Base-by-base conservation (phyloP, 148 eudicot genomes). In the Beta vulgaris region DNA sequence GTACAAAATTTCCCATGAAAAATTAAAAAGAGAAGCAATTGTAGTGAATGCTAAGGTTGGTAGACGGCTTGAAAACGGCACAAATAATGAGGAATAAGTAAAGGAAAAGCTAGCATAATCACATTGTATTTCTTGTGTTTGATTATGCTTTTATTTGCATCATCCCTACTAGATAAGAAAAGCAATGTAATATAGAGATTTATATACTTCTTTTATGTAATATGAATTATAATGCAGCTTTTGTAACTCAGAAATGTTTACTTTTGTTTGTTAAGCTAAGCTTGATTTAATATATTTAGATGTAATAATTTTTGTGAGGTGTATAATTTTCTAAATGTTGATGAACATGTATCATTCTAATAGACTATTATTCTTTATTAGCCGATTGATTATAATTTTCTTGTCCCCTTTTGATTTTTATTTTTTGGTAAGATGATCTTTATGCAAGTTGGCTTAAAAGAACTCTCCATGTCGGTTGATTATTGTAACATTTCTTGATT, bases 141-240 rank as follows among this genome's bases (percentile, higher is more conserved):
- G 32, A 8, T 65, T 26, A 67, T 67, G 28, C 29, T 34, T 61
- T 44, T 3, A 32, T 61, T 72, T 73, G 76, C 62, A 74, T 34
- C 49, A 40, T 67, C 3, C 15, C 28, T 39, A 9, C 51, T 34
- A 9, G 5, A 1, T 4, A 15, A 10, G 9, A 65, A 21, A n/a
- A 37, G 63, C 36, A 35, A 51, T 19, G 6, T 19, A 36, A 40
- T 23, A 13, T 67, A 67, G 71, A 67, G 1, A 67, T 42, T 67
- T 67, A 67, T 67, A 26, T 40, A 28, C 43, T 40, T 23, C 25
- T 4, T 28, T 36, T 64, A 18, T 34, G 21, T 64, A 28, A 23
- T 14, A 58, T 58, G 7, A 1, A 11, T 28, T 21, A 59, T 9
- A 28, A 31, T 59, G 34, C 63, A 59, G 29, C 63, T 31, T 60